Percentiles rank a stretch among this genome's conserved stretches.
Evolutionary conservation across 345 rosid species (phyloP).

Genomic region (Eucalyptus erythrocorys): DNA sequence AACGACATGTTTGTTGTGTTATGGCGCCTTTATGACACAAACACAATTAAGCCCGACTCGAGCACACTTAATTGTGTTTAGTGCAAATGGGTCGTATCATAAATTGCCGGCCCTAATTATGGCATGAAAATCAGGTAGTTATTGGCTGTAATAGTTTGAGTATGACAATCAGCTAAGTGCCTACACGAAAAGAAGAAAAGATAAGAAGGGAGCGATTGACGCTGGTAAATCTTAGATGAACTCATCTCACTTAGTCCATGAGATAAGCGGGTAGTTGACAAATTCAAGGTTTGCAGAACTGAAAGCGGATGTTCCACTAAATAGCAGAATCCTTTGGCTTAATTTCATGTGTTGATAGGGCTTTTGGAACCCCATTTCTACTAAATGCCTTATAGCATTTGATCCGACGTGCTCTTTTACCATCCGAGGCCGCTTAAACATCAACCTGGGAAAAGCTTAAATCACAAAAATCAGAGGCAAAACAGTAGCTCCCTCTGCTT

Average conservation of each 20-base stretch:
- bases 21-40: not conserved
- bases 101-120: not conserved
- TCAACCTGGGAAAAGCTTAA: not conserved
- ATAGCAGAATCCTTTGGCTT: not conserved
- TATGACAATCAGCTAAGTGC: not conserved
- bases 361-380: not conserved
- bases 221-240: not conserved
- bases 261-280: not conserved
- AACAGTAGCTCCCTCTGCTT: not conserved
- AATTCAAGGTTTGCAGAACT: not conserved
- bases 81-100: not conserved
- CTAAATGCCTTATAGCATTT: not conserved
- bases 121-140: not conserved
- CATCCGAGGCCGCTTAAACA: not conserved
- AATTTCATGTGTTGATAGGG: not conserved
- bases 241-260: not conserved
- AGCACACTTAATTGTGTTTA: not conserved
- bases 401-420: not conserved
- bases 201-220: not conserved
- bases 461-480: not conserved
- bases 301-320: not conserved
- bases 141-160: not conserved
- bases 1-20: not conserved
- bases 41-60: not conserved
- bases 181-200: not conserved